Evolutionary conservation across 225 moss, liverwort and hornwort genomes (phyloP).

Genomic region (Asterella californica): DNA sequence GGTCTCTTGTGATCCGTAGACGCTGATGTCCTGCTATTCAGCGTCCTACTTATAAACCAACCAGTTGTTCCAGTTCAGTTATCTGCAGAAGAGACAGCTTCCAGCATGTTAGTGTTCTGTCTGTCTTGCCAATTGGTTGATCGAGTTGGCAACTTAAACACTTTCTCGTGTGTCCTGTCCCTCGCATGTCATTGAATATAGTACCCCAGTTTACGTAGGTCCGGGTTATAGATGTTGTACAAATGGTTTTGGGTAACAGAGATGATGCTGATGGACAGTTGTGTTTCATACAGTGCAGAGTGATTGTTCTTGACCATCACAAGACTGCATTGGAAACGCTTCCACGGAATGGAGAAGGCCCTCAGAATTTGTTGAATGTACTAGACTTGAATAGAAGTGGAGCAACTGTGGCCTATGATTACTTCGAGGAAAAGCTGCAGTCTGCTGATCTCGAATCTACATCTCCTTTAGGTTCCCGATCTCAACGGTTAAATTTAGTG

Average conservation of each 20-base stretch:
- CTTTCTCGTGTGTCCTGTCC: no score
- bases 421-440: slow-evolving; percentile 47
- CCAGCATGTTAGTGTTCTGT: no score
- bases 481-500: slow-evolving; percentile 22
- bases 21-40: no score
- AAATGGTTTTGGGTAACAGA: neutral
- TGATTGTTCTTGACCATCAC: slow-evolving; percentile 87
- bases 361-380: slow-evolving; percentile 53
- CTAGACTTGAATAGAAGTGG: slow-evolving; percentile 78
- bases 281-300: slow-evolving; percentile 54
- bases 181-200: no score
- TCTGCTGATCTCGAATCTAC: neutral
- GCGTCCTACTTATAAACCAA: no score
- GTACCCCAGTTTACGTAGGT: no score
- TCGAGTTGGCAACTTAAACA: no score
- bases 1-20: no score
- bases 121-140: no score
- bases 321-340: slow-evolving; percentile 80
- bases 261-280: neutral
- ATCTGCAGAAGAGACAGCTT: no score
- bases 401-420: slow-evolving; percentile 74
- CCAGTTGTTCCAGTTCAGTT: no score
- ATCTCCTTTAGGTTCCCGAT: slow-evolving; percentile 3
- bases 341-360: slow-evolving; percentile 56
- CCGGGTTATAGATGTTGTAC: no score